Base-by-base conservation (phyloP, 352 stramenopile species). In the Pythium aphanidermatum region DNA sequence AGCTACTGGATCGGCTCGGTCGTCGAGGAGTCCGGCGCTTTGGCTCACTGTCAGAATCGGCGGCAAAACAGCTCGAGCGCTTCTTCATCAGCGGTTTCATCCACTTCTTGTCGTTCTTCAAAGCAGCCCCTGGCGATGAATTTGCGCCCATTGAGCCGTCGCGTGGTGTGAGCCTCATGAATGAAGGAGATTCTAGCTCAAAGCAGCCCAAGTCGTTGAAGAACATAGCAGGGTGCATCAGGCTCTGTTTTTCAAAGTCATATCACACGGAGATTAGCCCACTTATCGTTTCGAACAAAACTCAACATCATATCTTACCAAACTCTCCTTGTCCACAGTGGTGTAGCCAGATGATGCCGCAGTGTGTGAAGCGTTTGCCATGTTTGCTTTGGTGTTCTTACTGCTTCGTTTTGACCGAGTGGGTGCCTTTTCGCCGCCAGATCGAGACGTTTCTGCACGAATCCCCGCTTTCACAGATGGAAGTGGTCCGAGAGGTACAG, bases 111-210 rank as follows among this genome's bases (percentile, higher is more conserved):
- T 64, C 45, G n/a, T 17, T 10, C 31, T 49, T 55, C 5, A 45
- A 14, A 2, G 28, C 16, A 2, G 40, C 10, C 3, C 32, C 30
- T 30, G 46, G 39, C 1, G 55, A 44, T 12, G 40, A 30, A 20
- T 53, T 21, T 2, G 42, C n/a, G 12, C 16, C 9, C 5, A 31
- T 9, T 2, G 44, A 19, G 36, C 49, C 44, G 31, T 54, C 49
- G 9, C 39, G 27, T 3, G 63, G 58, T 27, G 77, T 68, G 17
- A 86, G 50, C 2, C 63, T 59, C 38, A 69, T 80, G 47, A 84
- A 84, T 8, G 63, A 74, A 5, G 72, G 76, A 8, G 76, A 86
- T 31, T 86, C 70, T n/a, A 86, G 66, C 45, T 88, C 73, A 38
- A 86, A 86, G 52, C 61, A 79, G 12, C 62, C 67, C 1, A 84